phyloP scores from a whole-genome alignment of 306 rosid species.

The Rosa chinensis region DNA sequence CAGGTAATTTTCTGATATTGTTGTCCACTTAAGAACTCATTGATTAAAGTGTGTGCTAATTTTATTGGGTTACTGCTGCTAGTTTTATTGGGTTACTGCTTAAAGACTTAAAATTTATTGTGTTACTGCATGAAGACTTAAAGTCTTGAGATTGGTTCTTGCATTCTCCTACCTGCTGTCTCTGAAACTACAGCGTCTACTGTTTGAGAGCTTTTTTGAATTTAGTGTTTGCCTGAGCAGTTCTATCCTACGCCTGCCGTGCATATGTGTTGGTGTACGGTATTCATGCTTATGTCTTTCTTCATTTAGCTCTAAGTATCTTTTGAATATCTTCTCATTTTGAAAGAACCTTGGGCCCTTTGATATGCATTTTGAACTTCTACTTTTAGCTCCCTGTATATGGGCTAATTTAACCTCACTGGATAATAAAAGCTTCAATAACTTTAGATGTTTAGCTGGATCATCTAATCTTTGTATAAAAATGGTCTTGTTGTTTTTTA shows the following conservation, averaged over 20 bases:
- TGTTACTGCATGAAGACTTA: neutral
- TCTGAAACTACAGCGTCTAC: neutral
- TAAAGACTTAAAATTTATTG: neutral
- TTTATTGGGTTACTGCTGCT: no score
- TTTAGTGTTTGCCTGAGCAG: neutral
- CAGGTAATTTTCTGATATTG: conserved; percentile 52
- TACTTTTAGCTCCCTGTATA: neutral
- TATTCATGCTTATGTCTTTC: neutral
- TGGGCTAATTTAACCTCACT: neutral
- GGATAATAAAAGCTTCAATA: neutral
- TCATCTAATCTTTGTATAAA: neutral
- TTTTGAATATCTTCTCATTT: neutral
- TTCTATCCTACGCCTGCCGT: neutral
- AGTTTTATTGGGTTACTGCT: neutral
- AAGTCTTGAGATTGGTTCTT: neutral
- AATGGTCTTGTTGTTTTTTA: neutral
- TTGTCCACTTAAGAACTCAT: neutral
- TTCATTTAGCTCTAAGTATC: neutral
- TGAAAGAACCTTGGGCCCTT: neutral
- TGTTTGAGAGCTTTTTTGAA: neutral
- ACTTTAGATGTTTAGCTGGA: neutral
- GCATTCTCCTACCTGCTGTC: neutral
- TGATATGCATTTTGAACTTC: neutral
- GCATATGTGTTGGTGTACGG: neutral
- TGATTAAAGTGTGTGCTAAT: conserved; percentile 1